Evolutionary conservation across 2,329 filamentous ascomycete species (phyloP).

Genomic region (Fusarium sp.): DNA sequence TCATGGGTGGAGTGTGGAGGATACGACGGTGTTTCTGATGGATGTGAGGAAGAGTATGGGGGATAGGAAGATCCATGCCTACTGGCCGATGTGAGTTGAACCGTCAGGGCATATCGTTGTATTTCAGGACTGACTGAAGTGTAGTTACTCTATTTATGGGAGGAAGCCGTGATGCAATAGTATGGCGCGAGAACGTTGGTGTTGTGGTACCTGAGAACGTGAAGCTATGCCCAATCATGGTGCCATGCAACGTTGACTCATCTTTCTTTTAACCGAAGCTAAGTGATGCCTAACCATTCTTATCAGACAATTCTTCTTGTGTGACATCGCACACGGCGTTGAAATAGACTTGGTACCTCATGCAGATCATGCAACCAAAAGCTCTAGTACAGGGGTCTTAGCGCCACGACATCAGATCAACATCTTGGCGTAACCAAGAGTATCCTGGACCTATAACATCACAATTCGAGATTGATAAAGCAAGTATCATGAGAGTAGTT

Average conservation of each 20-base stretch:
- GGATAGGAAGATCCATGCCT: background rate
- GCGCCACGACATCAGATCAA: background rate
- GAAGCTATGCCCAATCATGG: background rate
- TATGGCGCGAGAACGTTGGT: background rate
- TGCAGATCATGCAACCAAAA: background rate
- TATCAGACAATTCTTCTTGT: background rate
- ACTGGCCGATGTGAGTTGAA: background rate
- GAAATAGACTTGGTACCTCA: conserved; percentile 3
- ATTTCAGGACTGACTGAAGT: accelerated
- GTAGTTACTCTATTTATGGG: background rate
- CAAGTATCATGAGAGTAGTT: accelerated
- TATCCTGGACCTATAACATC: too few relatives aligned
- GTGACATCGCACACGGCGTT: background rate
- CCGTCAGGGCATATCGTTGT: accelerated
- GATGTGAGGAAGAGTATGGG: background rate
- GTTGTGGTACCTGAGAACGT: background rate
- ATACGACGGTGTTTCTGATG: background rate
- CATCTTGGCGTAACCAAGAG: background rate
- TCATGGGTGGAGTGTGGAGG: background rate
- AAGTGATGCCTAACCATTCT: background rate
- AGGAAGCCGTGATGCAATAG: background rate
- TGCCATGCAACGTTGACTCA: background rate
- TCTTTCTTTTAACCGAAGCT: background rate
- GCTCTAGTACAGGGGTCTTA: background rate
- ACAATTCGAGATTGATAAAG: background rate